Percentiles rank a stretch among this genome's conserved stretches.
phyloP scores from a whole-genome alignment of 768 basidiomycete species.

The Kwoniella sp. region DNA sequence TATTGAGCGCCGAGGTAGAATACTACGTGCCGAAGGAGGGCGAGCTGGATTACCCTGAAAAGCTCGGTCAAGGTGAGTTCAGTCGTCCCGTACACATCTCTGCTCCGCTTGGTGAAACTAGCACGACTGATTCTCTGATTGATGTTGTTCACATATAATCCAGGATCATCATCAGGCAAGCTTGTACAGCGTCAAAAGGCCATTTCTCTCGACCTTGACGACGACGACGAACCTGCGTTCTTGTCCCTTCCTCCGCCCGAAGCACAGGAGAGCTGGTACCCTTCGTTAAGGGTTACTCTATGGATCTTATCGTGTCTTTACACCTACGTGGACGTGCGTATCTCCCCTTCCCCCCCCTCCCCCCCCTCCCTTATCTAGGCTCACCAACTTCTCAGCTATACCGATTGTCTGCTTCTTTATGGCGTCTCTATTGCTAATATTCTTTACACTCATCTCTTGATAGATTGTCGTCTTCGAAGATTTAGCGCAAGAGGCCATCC shows the following conservation, averaged over 20 bases:
- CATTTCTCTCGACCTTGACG: conserved; percentile 55
- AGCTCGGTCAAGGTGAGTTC: conserved; percentile 67
- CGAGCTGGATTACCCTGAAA: conserved; percentile 84
- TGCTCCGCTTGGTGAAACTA: not conserved
- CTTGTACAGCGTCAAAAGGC: conserved; percentile 19
- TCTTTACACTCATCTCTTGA: not conserved
- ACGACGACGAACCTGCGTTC: conserved; percentile 57
- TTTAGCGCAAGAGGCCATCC: conserved; percentile 89
- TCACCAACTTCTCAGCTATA: too few species aligned
- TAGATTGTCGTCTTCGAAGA: conserved; percentile 96
- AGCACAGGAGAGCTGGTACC: conserved; percentile 86
- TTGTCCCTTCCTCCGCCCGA: conserved; percentile 72
- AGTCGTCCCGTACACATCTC: too few species aligned
- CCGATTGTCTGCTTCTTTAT: too few species aligned
- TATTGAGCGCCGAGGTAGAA: conserved; percentile 84
- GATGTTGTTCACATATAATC: not conserved
- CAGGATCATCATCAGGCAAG: conserved; percentile 2
- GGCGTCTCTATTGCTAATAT: not conserved
- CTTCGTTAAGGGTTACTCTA: conserved; percentile 79
- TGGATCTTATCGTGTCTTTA: conserved; percentile 90
- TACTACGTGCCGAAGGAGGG: conserved; percentile 74
- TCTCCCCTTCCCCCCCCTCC: not conserved
- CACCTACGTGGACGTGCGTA: conserved; percentile 81
- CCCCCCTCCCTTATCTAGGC: too few species aligned
- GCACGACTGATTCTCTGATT: not conserved